Conservation (phyloP, 371 early-diverging fungal species). For the Amoeboaphelidium protococcarum region DNA sequence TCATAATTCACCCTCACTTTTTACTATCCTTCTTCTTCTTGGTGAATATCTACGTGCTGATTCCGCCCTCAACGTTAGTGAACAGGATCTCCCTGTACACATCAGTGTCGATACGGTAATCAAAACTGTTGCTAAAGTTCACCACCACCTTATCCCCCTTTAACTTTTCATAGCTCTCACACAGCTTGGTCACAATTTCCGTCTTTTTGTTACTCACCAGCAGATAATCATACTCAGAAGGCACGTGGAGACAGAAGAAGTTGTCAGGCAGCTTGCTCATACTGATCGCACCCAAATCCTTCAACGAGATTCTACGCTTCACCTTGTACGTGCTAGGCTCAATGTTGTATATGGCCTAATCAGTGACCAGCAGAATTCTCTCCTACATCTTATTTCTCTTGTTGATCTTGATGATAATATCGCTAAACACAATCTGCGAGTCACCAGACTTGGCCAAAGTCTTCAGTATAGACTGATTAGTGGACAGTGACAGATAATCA, state of each 20-base stretch:
- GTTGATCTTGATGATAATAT: not conserved
- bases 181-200: not conserved
- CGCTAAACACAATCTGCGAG: not conserved
- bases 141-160: not conserved
- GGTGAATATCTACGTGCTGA: not conserved
- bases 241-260: not conserved
- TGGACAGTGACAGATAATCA: not conserved
- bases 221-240: not conserved
- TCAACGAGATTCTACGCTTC: not conserved
- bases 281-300: not conserved
- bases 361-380: not conserved
- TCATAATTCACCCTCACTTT: too few relatives aligned
- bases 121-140: not conserved
- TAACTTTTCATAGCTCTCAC: not conserved
- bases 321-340: not conserved
- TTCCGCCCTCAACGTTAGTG: not conserved
- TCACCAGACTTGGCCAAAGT: not conserved
- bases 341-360: not conserved
- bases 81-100: not conserved
- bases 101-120: not conserved
- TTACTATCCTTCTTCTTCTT: not conserved
- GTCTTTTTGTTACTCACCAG: not conserved
- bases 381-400: not conserved
- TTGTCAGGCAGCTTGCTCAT: not conserved
- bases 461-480: not conserved